Conservation (phyloP, 805 yeast species). For the Cyberlindnera amylophila region DNA sequence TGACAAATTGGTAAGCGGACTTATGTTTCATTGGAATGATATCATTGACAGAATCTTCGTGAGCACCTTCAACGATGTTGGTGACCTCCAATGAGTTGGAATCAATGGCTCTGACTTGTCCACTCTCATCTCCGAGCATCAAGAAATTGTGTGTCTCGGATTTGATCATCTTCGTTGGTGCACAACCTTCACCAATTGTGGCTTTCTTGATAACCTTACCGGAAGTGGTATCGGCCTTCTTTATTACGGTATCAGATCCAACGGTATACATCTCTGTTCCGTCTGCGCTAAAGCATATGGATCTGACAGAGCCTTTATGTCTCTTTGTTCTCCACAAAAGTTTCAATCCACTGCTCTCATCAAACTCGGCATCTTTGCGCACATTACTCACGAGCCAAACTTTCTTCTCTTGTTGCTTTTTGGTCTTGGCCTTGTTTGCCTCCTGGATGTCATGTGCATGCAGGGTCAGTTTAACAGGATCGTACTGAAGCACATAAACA, state of each 20-base stretch:
- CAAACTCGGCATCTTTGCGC: slow-evolving; percentile 19
- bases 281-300: slow-evolving; percentile 53
- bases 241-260: slow-evolving; percentile 78
- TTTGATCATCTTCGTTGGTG: slow-evolving; percentile 33
- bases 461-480: slow-evolving; percentile 42
- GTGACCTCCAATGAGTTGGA: slow-evolving; percentile 45
- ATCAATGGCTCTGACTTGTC: slow-evolving; percentile 61
- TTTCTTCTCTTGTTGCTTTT: slow-evolving; percentile 29
- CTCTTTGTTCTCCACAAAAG: slow-evolving; percentile 79
- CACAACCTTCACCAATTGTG: slow-evolving; percentile 3
- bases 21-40: slow-evolving; percentile 66
- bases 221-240: slow-evolving; percentile 63
- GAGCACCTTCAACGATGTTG: slow-evolving; percentile 50
- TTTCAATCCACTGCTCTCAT: slow-evolving; percentile 27
- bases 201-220: slow-evolving; percentile 63
- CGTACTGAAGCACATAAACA: slow-evolving; percentile 58
- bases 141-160: slow-evolving; percentile 38
- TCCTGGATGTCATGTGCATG: slow-evolving; percentile 25
- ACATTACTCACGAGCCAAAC: slow-evolving; percentile 42
- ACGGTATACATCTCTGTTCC: slow-evolving; percentile 57
- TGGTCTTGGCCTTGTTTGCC: slow-evolving; percentile 28
- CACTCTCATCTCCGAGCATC: slow-evolving; percentile 63
- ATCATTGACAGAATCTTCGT: slow-evolving; percentile 75
- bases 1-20: slow-evolving; percentile 74
- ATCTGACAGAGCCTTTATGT: slow-evolving; percentile 85